phyloP scores from a whole-genome alignment of 768 basidiomycete species.

The Lyophyllum decastes region DNA sequence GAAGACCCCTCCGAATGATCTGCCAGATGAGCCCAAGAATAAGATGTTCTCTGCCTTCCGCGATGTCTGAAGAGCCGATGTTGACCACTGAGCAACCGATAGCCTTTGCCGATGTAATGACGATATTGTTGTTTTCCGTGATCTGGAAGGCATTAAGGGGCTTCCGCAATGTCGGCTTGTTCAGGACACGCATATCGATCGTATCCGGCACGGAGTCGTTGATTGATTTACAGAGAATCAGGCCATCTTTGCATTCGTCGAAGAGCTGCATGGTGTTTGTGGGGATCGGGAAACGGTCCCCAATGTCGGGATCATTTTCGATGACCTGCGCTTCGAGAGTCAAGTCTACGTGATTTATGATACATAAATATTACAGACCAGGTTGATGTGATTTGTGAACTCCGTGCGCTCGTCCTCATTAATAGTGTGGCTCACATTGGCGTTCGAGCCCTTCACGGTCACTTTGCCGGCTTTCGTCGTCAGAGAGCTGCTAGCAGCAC shows the following conservation, averaged over 20 bases:
- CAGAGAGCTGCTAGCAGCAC: slow-evolving; percentile 38
- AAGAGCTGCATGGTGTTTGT: slow-evolving; percentile 98
- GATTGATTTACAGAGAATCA: slow-evolving; percentile 97
- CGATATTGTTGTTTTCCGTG: slow-evolving; percentile 99
- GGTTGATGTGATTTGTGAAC: slow-evolving; percentile 99
- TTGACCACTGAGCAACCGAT: slow-evolving; percentile 99
- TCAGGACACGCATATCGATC: slow-evolving; percentile 97
- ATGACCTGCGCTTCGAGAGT: slow-evolving; percentile 62
- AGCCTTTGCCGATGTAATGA: slow-evolving; percentile 96
- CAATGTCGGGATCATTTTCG: slow-evolving; percentile 87
- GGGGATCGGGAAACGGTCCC: slow-evolving; percentile 83
- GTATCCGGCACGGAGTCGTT: slow-evolving; percentile 99
- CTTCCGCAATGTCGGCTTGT: slow-evolving; percentile 80
- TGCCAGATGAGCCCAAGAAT: slow-evolving; percentile 99
- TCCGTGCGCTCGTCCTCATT: slow-evolving; percentile 95
- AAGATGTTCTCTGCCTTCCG: slow-evolving; percentile 93
- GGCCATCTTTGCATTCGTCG: slow-evolving; percentile 93
- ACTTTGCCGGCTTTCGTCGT: slow-evolving; percentile 84
- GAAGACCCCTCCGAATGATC: slow-evolving; percentile 90
- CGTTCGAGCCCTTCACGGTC: slow-evolving; percentile 91
- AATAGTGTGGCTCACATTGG: slow-evolving; percentile 95
- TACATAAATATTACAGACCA: slow-evolving; percentile 49
- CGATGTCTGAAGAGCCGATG: slow-evolving; percentile 90
- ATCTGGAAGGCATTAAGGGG: slow-evolving; percentile 98
- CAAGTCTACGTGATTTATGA: slow-evolving; percentile 5